Percentiles rank a stretch among this genome's conserved stretches.
Evolutionary conservation across 345 rosid genomes (phyloP).

Genomic region (Citrus mangshanensis): DNA sequence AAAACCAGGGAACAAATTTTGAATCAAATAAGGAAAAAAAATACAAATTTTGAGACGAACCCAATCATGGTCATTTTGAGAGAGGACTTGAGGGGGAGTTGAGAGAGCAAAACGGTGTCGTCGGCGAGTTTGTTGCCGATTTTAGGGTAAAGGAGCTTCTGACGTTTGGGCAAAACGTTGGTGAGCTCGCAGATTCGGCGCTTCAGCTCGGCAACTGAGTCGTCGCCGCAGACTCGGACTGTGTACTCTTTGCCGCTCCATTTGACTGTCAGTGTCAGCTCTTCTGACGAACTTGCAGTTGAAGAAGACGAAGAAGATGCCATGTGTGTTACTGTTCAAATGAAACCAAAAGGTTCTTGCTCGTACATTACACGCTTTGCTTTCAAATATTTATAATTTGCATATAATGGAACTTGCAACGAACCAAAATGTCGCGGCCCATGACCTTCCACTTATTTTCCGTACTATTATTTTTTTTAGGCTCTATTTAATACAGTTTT

Average conservation of each 20-base stretch:
- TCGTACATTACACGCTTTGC: background rate
- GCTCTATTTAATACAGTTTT: too few species aligned
- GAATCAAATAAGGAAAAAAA: background rate
- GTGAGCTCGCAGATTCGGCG: conserved; percentile 86
- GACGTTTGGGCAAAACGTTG: conserved; percentile 81
- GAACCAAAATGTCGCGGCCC: too few species aligned
- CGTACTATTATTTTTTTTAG: too few species aligned
- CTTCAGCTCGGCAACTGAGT: conserved; percentile 86
- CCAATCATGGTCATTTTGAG: conserved; percentile 98
- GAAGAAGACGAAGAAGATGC: conserved; percentile 6
- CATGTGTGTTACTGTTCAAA: background rate
- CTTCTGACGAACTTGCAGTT: conserved; percentile 37
- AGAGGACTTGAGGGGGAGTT: conserved; percentile 75
- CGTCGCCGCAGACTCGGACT: conserved; percentile 81
- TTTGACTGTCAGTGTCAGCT: conserved; percentile 71
- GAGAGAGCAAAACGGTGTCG: conserved; percentile 65
- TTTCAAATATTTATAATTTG: too few species aligned
- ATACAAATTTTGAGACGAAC: conserved; percentile 25
- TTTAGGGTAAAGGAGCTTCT: conserved; percentile 95
- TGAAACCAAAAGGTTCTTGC: background rate
- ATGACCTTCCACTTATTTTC: too few species aligned
- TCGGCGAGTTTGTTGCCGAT: conserved; percentile 82
- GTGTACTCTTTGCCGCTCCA: conserved; percentile 96
- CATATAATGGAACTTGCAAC: too few species aligned
- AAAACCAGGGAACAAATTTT: too few species aligned